Evolutionary conservation across 2,329 filamentous ascomycete genomes (phyloP).

Genomic region (Colletotrichum sp.): DNA sequence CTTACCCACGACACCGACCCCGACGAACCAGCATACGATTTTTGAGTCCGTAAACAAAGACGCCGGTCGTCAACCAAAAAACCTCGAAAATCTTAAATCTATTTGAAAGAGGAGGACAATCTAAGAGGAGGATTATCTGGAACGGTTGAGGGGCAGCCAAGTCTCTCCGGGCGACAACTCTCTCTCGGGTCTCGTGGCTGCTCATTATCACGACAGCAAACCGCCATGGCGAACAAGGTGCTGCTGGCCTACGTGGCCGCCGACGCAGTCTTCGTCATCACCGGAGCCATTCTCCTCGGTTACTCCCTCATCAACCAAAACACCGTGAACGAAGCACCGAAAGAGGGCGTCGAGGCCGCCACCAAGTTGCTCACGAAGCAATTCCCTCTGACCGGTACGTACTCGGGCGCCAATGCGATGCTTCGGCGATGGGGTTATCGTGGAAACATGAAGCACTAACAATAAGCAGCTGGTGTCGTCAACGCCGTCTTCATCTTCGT

Average conservation of each 20-base stretch:
- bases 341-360: slow-evolving; percentile 52
- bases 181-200: slow-evolving; percentile 24
- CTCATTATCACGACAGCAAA: slow-evolving; percentile 25
- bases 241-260: slow-evolving; percentile 52
- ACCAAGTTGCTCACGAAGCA: slow-evolving; percentile 57
- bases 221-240: slow-evolving; percentile 59
- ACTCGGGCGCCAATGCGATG: background rate
- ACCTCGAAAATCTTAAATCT: background rate
- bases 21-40: background rate
- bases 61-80: slow-evolving; percentile 40
- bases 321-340: slow-evolving; percentile 45
- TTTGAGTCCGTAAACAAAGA: slow-evolving; percentile 23
- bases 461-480: slow-evolving; percentile 67
- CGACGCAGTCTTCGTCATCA: slow-evolving; percentile 57
- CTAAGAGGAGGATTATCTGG: slow-evolving; percentile 1
- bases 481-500: slow-evolving; percentile 76
- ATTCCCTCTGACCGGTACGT: slow-evolving; percentile 56
- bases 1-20: slow-evolving; percentile 12
- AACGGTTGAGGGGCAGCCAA: slow-evolving; percentile 20
- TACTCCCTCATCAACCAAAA: slow-evolving; percentile 60
- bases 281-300: slow-evolving; percentile 59
- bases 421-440: background rate
- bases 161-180: slow-evolving; percentile 22
- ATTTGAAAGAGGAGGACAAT: background rate
- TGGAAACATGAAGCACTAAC: background rate